Evolutionary conservation across 2,329 filamentous ascomycete genomes (phyloP).

Genomic region (Periconia digitata): DNA sequence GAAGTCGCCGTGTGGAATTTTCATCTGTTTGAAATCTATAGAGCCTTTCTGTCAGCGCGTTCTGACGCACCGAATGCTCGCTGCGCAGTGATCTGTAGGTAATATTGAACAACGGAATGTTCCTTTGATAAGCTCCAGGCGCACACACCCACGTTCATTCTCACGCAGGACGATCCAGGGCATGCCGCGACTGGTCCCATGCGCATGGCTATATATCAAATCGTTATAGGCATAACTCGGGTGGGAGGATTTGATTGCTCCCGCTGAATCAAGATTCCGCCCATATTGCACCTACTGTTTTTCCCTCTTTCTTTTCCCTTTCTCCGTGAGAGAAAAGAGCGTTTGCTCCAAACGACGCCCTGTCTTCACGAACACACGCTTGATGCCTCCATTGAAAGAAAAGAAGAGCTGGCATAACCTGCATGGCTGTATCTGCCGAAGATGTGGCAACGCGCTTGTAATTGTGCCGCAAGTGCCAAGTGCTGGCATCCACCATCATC

Average conservation of each 20-base stretch:
- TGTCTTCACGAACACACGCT: neutral
- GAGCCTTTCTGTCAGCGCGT: neutral
- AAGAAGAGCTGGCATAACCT: neutral
- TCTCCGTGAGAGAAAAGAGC: too few species aligned
- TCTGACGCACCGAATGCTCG: neutral
- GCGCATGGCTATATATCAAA: too few species aligned
- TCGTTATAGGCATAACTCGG: too few species aligned
- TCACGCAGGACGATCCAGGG: too few species aligned
- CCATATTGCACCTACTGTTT: too few species aligned
- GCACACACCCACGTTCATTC: too few species aligned
- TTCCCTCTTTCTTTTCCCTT: too few species aligned
- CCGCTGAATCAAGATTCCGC: too few species aligned
- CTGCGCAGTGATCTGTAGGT: neutral
- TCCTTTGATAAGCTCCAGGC: neutral
- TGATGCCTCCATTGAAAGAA: neutral
- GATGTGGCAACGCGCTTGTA: constrained; percentile 1
- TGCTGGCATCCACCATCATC: neutral
- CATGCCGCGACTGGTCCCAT: neutral
- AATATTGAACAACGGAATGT: neutral
- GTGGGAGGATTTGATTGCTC: too few species aligned
- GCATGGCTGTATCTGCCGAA: constrained; percentile 17
- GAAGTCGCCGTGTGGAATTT: too few species aligned
- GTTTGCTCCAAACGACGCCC: neutral
- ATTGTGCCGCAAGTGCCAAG: constrained; percentile 19
- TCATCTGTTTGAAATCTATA: too few species aligned